These are phyloP conservation scores for Kuraishia hungarica DNA, from an alignment of 805 yeast species.

Conservation along the genomic window DNA sequence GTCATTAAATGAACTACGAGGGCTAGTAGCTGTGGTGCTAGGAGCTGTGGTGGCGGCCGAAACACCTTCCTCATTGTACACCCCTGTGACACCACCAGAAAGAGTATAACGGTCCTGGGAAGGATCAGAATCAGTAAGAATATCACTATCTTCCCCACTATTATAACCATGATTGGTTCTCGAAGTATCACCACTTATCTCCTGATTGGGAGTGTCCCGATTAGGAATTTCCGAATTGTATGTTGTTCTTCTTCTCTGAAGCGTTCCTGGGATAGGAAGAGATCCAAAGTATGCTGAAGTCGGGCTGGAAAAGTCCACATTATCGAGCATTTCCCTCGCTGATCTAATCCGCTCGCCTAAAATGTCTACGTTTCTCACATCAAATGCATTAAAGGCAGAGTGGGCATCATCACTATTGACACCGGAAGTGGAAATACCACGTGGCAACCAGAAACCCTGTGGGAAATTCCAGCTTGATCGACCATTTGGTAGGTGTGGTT, in stretches of 20 bases:
- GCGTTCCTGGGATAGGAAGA: neutral
- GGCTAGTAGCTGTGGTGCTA: neutral
- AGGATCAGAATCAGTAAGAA: conserved; percentile 3
- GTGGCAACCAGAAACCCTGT: neutral
- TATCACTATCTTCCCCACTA: conserved; percentile 1
- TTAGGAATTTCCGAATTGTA: neutral
- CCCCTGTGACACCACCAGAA: neutral
- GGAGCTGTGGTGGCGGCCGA: too few species aligned
- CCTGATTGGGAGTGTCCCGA: neutral
- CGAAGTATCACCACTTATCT: neutral
- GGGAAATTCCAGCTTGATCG: neutral
- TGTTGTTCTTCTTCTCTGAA: neutral
- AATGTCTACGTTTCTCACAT: neutral
- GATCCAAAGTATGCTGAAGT: neutral
- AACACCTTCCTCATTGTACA: neutral
- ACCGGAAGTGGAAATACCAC: too few species aligned
- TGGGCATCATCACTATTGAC: neutral
- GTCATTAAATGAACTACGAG: neutral
- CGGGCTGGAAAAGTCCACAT: neutral
- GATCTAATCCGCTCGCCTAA: neutral
- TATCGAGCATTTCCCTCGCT: neutral
- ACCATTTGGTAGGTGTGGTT: neutral
- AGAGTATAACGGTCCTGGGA: neutral
- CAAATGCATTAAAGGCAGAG: neutral
- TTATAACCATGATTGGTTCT: neutral